Percentiles rank a stretch among this genome's conserved stretches.
Evolutionary conservation across 257 asterid species (phyloP).

Genomic region (Solanum medicagineum): DNA sequence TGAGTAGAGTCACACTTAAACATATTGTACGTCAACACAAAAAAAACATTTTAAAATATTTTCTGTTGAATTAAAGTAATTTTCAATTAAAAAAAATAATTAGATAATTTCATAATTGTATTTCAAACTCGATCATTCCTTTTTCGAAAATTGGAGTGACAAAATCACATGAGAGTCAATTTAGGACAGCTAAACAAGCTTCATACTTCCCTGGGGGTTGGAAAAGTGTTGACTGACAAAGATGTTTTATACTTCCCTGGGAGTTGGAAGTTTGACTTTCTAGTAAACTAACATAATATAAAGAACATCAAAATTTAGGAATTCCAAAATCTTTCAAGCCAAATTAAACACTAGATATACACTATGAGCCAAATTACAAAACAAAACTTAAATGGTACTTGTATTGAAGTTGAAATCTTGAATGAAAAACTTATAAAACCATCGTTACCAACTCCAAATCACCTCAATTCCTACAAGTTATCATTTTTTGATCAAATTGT

Average conservation of each 20-base stretch:
- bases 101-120: neutral
- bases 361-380: neutral
- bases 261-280: neutral
- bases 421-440: slow-evolving; percentile 5
- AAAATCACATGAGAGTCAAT: neutral
- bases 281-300: neutral
- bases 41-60: neutral
- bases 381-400: neutral
- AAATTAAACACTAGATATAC: neutral
- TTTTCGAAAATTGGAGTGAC: neutral
- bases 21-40: neutral
- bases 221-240: neutral
- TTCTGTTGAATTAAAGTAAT: neutral
- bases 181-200: neutral
- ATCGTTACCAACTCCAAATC: neutral
- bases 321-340: neutral
- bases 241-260: neutral
- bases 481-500: slow-evolving; percentile 4
- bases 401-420: neutral
- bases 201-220: neutral
- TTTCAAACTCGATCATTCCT: neutral
- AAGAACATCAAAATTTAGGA: neutral
- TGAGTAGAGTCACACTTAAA: neutral
- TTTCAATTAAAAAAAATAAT: neutral
- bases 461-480: neutral